Percentiles rank a stretch among this genome's conserved stretches.
phyloP scores from a whole-genome alignment of 2,329 filamentous ascomycete species.

The Microdochium bolleyi region DNA sequence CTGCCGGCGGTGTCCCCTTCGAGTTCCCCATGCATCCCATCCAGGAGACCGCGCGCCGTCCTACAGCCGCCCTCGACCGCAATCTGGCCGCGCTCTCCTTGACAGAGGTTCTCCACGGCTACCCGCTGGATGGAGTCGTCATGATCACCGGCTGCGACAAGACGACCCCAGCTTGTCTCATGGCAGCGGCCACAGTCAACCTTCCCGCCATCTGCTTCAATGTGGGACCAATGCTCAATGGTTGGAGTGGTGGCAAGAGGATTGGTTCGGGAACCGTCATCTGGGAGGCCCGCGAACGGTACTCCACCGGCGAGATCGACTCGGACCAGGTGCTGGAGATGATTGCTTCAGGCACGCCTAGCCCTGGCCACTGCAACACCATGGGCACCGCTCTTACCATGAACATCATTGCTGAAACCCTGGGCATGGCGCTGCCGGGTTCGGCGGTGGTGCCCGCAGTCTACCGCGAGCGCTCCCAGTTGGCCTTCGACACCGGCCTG shows the following conservation, averaged over 20 bases:
- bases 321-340: slow-evolving; percentile 35
- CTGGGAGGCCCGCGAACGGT: slow-evolving; percentile 39
- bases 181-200: slow-evolving; percentile 43
- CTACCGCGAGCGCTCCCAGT: slow-evolving; percentile 37
- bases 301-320: slow-evolving; percentile 36
- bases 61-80: slow-evolving; percentile 39
- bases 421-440: slow-evolving; percentile 43
- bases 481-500: slow-evolving; percentile 37
- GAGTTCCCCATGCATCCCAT: slow-evolving; percentile 45
- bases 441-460: slow-evolving; percentile 42
- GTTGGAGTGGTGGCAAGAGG: slow-evolving; percentile 29
- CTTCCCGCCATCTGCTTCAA: slow-evolving; percentile 43
- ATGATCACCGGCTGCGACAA: slow-evolving; percentile 44
- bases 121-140: slow-evolving; percentile 41
- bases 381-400: slow-evolving; percentile 47
- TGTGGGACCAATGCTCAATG: slow-evolving; percentile 44
- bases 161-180: slow-evolving; percentile 40
- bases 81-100: slow-evolving; percentile 39
- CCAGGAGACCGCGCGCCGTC: slow-evolving; percentile 36
- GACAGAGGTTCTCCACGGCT: slow-evolving; percentile 37
- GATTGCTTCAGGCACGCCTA: slow-evolving; percentile 30
- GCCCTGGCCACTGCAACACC: slow-evolving; percentile 40
- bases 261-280: slow-evolving; percentile 37
- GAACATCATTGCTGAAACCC: slow-evolving; percentile 42
- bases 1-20: slow-evolving; percentile 38